Evolutionary conservation across 371 early-diverging fungal genomes (phyloP).

Genomic region (Mortierella sp.): DNA sequence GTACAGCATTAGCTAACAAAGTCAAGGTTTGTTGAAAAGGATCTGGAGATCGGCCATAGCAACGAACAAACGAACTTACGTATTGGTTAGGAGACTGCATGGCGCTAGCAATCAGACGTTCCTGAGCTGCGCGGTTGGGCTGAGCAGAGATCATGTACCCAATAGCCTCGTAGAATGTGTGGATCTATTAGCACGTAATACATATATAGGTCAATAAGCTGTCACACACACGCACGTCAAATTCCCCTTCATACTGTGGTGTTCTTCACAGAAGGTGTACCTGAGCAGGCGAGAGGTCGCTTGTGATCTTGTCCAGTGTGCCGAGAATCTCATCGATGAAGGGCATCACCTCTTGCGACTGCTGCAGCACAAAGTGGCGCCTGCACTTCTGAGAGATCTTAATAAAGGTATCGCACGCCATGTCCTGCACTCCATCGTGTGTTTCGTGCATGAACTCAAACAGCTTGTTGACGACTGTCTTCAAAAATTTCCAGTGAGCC

Average conservation of each 20-base stretch:
- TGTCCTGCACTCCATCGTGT: conserved; percentile 99
- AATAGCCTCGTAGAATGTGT: conserved; percentile 97
- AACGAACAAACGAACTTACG: conserved; percentile 62
- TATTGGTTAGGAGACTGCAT: conserved; percentile 92
- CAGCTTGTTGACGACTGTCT: conserved; percentile 99
- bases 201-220: background rate
- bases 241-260: too few species aligned
- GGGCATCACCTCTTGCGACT: conserved; percentile 85
- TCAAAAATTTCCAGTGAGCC: conserved; percentile 99
- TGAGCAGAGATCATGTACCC: conserved; percentile 97
- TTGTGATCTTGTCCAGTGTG: conserved; percentile 81
- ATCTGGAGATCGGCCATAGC: too few species aligned
- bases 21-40: background rate
- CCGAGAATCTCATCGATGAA: conserved; percentile 95
- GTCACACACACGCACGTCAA: too few species aligned
- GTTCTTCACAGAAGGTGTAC: too few species aligned
- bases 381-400: conserved; percentile 98
- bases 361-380: conserved; percentile 93
- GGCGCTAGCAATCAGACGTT: conserved; percentile 81
- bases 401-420: conserved; percentile 99
- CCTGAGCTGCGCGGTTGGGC: conserved; percentile 75
- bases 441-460: conserved; percentile 99
- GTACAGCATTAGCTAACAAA: background rate
- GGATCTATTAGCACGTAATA: conserved; percentile 68
- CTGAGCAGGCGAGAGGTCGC: conserved; percentile 92